Evolutionary conservation across 1,139 yeast species (phyloP).

Genomic region (Pichiaceae sp.): DNA sequence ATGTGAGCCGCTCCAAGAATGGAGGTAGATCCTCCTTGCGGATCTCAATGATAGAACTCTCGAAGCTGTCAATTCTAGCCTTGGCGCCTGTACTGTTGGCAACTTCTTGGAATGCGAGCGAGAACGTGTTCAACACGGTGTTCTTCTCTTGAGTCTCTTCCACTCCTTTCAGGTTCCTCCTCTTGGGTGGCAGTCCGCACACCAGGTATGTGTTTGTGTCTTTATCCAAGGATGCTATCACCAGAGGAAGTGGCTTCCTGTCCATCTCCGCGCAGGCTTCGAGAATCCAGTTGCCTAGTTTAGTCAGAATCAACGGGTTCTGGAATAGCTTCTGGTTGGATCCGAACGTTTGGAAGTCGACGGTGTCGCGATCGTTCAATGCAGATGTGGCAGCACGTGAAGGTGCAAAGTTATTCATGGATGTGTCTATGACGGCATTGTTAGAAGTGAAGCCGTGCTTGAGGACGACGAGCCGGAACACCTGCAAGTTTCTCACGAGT

Average conservation of each 20-base stretch:
- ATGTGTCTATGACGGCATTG: slow-evolving; percentile 13
- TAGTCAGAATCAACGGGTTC: slow-evolving; percentile 77
- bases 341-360: slow-evolving; percentile 25
- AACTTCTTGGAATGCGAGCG: slow-evolving; percentile 83
- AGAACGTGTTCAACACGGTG: slow-evolving; percentile 63
- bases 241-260: slow-evolving; percentile 66
- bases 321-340: slow-evolving; percentile 60
- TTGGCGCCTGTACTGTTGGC: slow-evolving; percentile 80
- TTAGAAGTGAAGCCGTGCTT: slow-evolving; percentile 47
- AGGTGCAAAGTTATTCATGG: slow-evolving; percentile 3
- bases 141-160: slow-evolving; percentile 26
- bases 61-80: slow-evolving; percentile 88
- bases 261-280: slow-evolving; percentile 85
- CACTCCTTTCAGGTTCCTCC: slow-evolving; percentile 40
- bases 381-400: slow-evolving; percentile 5
- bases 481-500: slow-evolving; percentile 66
- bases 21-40: slow-evolving; percentile 81
- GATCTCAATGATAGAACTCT: slow-evolving; percentile 86
- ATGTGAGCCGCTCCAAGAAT: slow-evolving; percentile 69
- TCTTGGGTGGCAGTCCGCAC: slow-evolving; percentile 81
- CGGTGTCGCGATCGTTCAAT: slow-evolving; percentile 22
- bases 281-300: slow-evolving; percentile 84
- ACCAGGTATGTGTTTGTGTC: slow-evolving; percentile 75
- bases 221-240: slow-evolving; percentile 77
- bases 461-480: slow-evolving; percentile 79